Percentiles rank a stretch among this genome's conserved stretches.
Evolutionary conservation across 2,329 filamentous ascomycete species (phyloP).

Genomic region (Camillea tinctor): DNA sequence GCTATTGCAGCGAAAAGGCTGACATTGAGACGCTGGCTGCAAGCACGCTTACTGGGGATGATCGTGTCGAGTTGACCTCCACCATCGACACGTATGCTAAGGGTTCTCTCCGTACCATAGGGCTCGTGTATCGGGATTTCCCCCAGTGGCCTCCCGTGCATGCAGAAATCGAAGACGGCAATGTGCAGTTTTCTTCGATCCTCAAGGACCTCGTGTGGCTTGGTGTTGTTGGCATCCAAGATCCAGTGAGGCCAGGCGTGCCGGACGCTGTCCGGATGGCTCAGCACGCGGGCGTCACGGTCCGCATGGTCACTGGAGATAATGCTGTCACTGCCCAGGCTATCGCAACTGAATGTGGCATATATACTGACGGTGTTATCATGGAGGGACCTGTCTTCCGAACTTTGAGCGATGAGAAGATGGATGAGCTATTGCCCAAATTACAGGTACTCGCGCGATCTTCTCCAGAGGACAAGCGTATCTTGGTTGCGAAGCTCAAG

Average conservation of each 20-base stretch:
- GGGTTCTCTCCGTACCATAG: conserved; percentile 72
- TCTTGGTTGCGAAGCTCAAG: conserved; percentile 61
- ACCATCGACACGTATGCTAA: conserved; percentile 62
- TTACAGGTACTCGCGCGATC: conserved; percentile 65
- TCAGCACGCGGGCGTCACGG: conserved; percentile 65
- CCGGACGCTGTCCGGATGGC: conserved; percentile 66
- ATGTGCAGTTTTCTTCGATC: conserved; percentile 59
- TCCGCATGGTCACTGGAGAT: conserved; percentile 75
- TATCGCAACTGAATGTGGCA: conserved; percentile 72
- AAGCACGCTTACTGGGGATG: conserved; percentile 52
- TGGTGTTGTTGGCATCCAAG: conserved; percentile 71
- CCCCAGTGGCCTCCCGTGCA: conserved; percentile 69
- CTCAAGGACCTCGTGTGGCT: conserved; percentile 73
- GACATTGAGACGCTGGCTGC: conserved; percentile 39
- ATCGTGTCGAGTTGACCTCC: conserved; percentile 51
- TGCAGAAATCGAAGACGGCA: conserved; percentile 57
- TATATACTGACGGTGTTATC: conserved; percentile 60
- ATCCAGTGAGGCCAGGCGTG: conserved; percentile 68
- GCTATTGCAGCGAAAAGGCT: conserved; percentile 38
- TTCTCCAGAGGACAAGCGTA: conserved; percentile 65
- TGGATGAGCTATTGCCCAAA: conserved; percentile 56
- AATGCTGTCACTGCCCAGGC: conserved; percentile 71
- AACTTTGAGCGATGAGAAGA: conserved; percentile 56
- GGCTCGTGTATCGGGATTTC: conserved; percentile 71
- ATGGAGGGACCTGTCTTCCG: conserved; percentile 71